Conservation (phyloP, 1,139 yeast species). For the Protomyces inouyei region DNA sequence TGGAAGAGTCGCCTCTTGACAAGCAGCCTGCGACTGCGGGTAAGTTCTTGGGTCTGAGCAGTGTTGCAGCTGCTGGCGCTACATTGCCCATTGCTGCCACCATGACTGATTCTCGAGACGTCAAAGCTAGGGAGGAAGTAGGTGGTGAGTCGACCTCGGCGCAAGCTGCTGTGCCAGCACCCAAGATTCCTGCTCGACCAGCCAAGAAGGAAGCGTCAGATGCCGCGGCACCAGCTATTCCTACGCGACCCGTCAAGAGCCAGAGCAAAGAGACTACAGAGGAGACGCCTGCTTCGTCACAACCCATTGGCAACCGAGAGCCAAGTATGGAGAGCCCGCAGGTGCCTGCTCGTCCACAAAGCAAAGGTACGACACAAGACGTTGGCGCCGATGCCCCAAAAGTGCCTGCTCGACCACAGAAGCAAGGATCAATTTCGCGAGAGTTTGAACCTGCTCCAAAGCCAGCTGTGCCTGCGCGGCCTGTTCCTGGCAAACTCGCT, state of each 20-base stretch:
- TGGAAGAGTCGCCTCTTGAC: background rate
- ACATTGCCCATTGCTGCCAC: conserved; percentile 16
- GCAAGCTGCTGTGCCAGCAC: background rate
- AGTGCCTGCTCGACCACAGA: conserved; percentile 6
- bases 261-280: background rate
- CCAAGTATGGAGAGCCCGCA: background rate
- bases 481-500: conserved; percentile 11
- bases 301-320: background rate
- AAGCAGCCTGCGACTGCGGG: conserved; percentile 11
- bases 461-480: conserved; percentile 17
- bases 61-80: conserved; percentile 19
- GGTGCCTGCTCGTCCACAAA: background rate
- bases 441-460: background rate
- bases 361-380: background rate
- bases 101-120: conserved; percentile 16
- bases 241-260: conserved; percentile 2
- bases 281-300: background rate
- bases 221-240: background rate
- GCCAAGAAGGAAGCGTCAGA: background rate
- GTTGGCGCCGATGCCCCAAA: background rate
- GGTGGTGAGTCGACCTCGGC: background rate
- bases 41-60: conserved; percentile 12
- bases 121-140: background rate
- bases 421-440: background rate
- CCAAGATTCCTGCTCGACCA: background rate